Percentiles rank a stretch among this genome's conserved stretches.
Conservation (phyloP, 208 protist genomes). For the Naegleria gruberi region DNA sequence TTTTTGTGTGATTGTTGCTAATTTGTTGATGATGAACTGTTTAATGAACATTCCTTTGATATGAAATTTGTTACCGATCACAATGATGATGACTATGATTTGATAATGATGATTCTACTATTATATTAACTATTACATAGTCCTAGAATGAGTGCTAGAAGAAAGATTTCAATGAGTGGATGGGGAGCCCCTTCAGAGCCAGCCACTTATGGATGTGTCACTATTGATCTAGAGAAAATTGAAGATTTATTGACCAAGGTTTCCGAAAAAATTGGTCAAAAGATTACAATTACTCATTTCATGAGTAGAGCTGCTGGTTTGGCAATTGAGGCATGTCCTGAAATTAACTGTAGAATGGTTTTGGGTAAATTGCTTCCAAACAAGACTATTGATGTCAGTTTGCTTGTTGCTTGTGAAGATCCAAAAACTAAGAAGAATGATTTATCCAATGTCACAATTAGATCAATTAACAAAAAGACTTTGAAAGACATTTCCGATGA, state of each 20-base stretch:
- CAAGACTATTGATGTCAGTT: neutral
- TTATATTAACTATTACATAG: neutral
- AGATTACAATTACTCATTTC: neutral
- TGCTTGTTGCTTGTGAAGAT: conserved; percentile 1
- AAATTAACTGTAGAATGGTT: conserved; percentile 6
- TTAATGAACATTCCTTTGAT: too few species aligned
- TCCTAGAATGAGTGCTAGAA: neutral
- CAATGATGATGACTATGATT: neutral
- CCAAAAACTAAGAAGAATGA: neutral
- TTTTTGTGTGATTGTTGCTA: too few species aligned
- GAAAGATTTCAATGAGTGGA: neutral
- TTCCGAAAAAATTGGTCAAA: neutral
- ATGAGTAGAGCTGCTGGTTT: neutral
- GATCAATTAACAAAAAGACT: neutral
- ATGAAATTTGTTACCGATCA: too few species aligned
- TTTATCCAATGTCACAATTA: neutral
- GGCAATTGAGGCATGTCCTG: neutral
- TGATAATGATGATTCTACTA: neutral
- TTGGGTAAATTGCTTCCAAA: neutral
- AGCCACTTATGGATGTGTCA: neutral
- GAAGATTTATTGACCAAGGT: neutral
- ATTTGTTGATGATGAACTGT: neutral
- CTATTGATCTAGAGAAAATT: neutral
- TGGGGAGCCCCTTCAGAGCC: neutral
- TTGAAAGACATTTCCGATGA: neutral